Percentiles rank a stretch among this genome's conserved stretches.
These are phyloP conservation scores for Simplicillium sp. DNA, from an alignment of 2,329 filamentous ascomycete genomes.

Conservation along the genomic window DNA sequence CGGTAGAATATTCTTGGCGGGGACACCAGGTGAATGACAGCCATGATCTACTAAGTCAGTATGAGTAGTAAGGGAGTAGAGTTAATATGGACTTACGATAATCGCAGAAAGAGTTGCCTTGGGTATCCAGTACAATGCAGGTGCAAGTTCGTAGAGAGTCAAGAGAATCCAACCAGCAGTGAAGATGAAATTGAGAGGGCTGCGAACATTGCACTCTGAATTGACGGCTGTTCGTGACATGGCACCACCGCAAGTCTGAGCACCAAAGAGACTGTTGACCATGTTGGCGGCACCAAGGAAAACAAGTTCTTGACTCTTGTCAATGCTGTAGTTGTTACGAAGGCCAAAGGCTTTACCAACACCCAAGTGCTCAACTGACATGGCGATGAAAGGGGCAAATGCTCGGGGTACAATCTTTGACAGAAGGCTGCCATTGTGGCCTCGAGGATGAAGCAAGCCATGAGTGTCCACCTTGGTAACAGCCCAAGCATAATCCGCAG, in stretches of 20 bases:
- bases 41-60: conserved; percentile 37
- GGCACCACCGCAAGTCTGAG: conserved; percentile 54
- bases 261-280: conserved; percentile 54
- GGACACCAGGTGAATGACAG: conserved; percentile 52
- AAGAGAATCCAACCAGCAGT: conserved; percentile 53
- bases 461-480: conserved; percentile 48
- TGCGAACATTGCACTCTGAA: conserved; percentile 52
- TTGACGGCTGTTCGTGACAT: conserved; percentile 62
- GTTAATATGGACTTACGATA: conserved; percentile 29
- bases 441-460: conserved; percentile 39
- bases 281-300: conserved; percentile 55
- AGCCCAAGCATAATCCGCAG: conserved; percentile 39
- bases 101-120: conserved; percentile 56
- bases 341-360: conserved; percentile 55
- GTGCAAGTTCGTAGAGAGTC: conserved; percentile 51
- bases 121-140: conserved; percentile 58
- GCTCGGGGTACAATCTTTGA: conserved; percentile 41
- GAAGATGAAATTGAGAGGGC: conserved; percentile 49
- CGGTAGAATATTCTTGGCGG: conserved; percentile 49
- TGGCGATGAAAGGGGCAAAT: conserved; percentile 53
- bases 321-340: conserved; percentile 51
- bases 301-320: conserved; percentile 56
- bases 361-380: conserved; percentile 53
- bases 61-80: background rate
- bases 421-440: conserved; percentile 38